phyloP scores from a whole-genome alignment of 805 yeast species.

The Yarrowia divulgata region DNA sequence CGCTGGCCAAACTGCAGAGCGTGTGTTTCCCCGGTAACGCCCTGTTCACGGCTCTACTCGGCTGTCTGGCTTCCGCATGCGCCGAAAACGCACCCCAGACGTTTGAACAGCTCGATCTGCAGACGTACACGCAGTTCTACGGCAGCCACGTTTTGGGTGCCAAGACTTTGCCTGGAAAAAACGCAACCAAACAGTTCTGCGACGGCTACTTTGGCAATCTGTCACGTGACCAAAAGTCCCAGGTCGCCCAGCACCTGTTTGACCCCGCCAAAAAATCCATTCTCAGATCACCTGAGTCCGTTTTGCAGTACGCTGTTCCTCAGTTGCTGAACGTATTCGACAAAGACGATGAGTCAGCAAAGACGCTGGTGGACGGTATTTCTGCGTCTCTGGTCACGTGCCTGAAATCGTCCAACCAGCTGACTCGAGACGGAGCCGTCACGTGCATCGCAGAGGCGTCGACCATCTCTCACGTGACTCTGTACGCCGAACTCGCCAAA shows the following conservation, averaged over 20 bases:
- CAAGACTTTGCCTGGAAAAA: conserved; percentile 1
- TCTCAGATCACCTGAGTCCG: conserved; percentile 22
- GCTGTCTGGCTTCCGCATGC: conserved; percentile 25
- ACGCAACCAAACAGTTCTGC: conserved; percentile 3
- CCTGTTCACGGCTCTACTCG: not conserved
- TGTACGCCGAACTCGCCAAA: conserved; percentile 14
- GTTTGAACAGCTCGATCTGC: conserved; percentile 1
- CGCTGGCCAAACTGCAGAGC: not conserved
- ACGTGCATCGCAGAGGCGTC: not conserved
- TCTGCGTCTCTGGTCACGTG: conserved; percentile 1
- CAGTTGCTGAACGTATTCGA: not conserved
- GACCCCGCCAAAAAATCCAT: conserved; percentile 32
- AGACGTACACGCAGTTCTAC: not conserved
- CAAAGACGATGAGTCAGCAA: not conserved
- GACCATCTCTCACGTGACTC: not conserved
- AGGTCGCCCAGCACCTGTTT: not conserved
- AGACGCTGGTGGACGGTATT: conserved; percentile 2
- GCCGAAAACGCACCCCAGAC: conserved; percentile 33
- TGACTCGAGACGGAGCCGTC: conserved; percentile 17
- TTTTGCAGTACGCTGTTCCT: conserved; percentile 8
- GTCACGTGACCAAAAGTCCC: not conserved
- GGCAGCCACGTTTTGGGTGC: conserved; percentile 7
- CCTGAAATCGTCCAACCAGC: conserved; percentile 27
- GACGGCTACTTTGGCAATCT: conserved; percentile 15
- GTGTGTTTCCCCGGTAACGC: not conserved